Base-by-base conservation (phyloP, 768 basidiomycete genomes). In the Phaeotremella skinneri region DNA sequence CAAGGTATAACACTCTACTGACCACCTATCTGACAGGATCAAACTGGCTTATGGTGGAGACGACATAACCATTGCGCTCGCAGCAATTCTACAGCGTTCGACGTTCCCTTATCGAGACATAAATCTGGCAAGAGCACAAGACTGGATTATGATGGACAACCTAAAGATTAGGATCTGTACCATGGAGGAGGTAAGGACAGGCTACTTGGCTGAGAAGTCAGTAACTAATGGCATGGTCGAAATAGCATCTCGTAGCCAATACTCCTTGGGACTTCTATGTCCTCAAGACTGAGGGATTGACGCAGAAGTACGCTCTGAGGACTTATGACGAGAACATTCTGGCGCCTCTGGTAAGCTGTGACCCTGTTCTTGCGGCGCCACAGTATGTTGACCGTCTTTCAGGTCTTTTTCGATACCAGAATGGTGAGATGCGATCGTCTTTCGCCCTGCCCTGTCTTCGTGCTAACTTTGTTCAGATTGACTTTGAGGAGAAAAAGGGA, bases 301-400 rank as follows among this genome's bases (percentile, higher is more conserved):
- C 92, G 0, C 84, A 88, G 74, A 96, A 96, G 72, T 97, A 92
- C 73, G 87, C 85, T 26, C 79, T 96, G 43, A 85, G 91, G 26
- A 87, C 90, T 1, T 98, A 96, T 72, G 94, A 98, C 72, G 96
- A 99, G 77, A 87, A 89, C 52, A 93, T 96, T 59, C 80, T 97
- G 30, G 91, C 93, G 0, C 90, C 94, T 2, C 90, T 94, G 86
- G 96, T 92, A 68, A 63, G 82, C 78, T 11, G 45, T 17, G 27
- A 16, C 2, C 31, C 29, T 31, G 27, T 21, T 51, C 7, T 23
- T 20, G 7, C 20, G 31, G 20, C 2, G 11, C 13, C 30, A 45
- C 32, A 30, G 25, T 2, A n/a, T n/a, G 49, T 30, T 31, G 6
- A 25, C 45, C 23, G 42, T 3, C 13, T 20, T 47, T 27, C 64